Evolutionary conservation across 169 alveolate genomes (phyloP).

Genomic region (Eimeria praecox): DNA sequence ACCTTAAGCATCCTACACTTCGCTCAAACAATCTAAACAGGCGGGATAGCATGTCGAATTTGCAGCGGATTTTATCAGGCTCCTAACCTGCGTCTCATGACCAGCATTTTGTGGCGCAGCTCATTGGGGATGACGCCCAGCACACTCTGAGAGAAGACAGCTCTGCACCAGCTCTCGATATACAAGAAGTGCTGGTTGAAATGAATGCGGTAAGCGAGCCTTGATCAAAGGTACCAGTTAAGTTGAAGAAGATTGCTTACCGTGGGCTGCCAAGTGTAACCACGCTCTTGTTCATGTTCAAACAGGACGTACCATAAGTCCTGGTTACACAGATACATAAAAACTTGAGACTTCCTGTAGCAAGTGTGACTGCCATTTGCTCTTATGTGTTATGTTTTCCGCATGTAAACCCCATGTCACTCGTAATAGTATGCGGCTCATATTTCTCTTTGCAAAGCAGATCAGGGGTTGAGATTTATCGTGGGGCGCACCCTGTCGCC

Average conservation of each 20-base stretch:
- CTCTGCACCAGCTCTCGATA: not conserved
- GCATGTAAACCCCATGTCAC: not conserved
- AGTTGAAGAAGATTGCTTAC: not conserved
- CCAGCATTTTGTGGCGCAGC: conserved; percentile 65
- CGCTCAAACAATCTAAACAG: not conserved
- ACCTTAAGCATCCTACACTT: not conserved
- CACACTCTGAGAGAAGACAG: conserved; percentile 9
- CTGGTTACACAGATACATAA: not conserved
- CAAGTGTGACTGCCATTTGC: not conserved
- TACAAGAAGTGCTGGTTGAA: not conserved
- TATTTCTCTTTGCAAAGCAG: not conserved
- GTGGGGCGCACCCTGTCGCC: conserved; percentile 69
- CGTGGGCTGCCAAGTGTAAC: conserved; percentile 72
- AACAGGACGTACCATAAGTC: conserved; percentile 67
- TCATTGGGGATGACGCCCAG: conserved; percentile 63
- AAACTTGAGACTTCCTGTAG: not conserved
- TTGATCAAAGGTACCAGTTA: not conserved
- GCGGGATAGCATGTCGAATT: not conserved
- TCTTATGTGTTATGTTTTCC: not conserved
- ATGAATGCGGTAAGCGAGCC: not conserved
- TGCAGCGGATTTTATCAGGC: not conserved
- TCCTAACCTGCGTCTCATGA: conserved; percentile 51
- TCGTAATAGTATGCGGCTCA: not conserved
- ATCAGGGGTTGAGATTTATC: not conserved
- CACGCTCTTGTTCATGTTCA: conserved; percentile 58